Evolutionary conservation across 768 basidiomycete species (phyloP).

Genomic region (Sutorius australiensis): DNA sequence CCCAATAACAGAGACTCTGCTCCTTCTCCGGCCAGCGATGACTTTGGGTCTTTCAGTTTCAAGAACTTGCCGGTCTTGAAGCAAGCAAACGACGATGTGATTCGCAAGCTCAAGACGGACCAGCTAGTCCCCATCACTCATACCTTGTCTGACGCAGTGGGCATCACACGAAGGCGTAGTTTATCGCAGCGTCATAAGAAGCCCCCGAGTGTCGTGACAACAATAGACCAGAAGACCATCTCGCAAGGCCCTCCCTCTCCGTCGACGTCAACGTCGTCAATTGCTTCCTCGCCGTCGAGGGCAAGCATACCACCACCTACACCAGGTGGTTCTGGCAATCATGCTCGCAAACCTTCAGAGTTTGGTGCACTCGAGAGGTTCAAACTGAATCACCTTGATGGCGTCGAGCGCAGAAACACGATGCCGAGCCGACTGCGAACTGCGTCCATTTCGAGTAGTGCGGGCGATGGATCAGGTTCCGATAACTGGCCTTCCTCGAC

Average conservation of each 20-base stretch:
- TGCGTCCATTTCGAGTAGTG: constrained; percentile 80
- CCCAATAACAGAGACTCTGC: constrained; percentile 40
- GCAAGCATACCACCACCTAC: constrained; percentile 69
- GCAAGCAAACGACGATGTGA: constrained; percentile 97
- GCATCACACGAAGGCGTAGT: constrained; percentile 65
- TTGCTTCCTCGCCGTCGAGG: constrained; percentile 85
- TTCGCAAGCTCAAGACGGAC: constrained; percentile 91
- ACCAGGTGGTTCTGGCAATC: constrained; percentile 53
- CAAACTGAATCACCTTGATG: constrained; percentile 77
- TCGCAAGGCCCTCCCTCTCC: constrained; percentile 86
- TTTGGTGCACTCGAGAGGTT: constrained; percentile 84
- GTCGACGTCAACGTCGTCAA: constrained; percentile 86
- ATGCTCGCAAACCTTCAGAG: constrained; percentile 86
- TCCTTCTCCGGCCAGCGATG: constrained; percentile 66
- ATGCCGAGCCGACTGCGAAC: constrained; percentile 87
- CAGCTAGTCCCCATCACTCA: constrained; percentile 78
- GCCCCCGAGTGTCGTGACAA: constrained; percentile 73
- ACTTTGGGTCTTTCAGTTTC: constrained; percentile 97
- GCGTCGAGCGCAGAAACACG: constrained; percentile 71
- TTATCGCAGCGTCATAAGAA: constrained; percentile 79
- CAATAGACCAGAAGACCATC: constrained; percentile 56
- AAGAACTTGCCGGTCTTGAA: constrained; percentile 95
- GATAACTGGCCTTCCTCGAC: constrained; percentile 65
- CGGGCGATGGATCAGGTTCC: constrained; percentile 73
- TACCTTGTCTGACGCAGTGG: constrained; percentile 60